Conservation (phyloP, 331 rosid species). For the Cydonia oblonga region DNA sequence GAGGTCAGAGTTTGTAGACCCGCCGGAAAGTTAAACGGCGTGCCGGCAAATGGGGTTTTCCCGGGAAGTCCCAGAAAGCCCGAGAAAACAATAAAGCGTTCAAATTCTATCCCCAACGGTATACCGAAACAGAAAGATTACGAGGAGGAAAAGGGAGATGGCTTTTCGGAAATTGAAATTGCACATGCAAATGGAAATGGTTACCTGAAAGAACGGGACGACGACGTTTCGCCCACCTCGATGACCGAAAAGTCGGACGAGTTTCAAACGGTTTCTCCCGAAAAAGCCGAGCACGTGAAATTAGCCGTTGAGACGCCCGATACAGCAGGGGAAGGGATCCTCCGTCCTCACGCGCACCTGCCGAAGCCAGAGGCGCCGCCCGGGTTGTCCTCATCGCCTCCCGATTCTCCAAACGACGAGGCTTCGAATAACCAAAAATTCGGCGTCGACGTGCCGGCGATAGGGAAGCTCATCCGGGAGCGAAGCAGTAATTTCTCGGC, state of each 20-base stretch:
- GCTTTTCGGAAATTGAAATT: background rate
- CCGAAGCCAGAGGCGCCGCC: constrained; percentile 69
- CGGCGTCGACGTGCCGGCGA: constrained; percentile 30
- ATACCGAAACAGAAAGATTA: background rate
- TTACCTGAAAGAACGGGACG: background rate
- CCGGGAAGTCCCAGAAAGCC: background rate
- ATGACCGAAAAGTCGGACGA: constrained; percentile 3
- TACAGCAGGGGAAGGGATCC: background rate
- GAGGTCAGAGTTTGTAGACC: background rate
- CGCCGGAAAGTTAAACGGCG: background rate
- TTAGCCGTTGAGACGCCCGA: constrained; percentile 2
- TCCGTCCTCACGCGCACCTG: constrained; percentile 49
- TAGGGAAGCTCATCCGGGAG: constrained; percentile 57
- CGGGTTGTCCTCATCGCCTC: constrained; percentile 4
- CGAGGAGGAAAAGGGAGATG: background rate
- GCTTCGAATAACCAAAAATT: background rate
- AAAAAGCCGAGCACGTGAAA: constrained; percentile 8
- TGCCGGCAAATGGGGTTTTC: background rate
- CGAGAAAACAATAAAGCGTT: background rate
- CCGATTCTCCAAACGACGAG: background rate
- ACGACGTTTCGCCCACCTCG: background rate
- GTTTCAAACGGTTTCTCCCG: background rate
- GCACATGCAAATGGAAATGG: background rate
- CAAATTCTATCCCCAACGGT: background rate
- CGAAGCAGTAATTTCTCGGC: constrained; percentile 46